Evolutionary conservation across 345 rosid genomes (phyloP), one percentile per base, ranked within the genome.

Genomic region (Salix dunnii): DNA sequence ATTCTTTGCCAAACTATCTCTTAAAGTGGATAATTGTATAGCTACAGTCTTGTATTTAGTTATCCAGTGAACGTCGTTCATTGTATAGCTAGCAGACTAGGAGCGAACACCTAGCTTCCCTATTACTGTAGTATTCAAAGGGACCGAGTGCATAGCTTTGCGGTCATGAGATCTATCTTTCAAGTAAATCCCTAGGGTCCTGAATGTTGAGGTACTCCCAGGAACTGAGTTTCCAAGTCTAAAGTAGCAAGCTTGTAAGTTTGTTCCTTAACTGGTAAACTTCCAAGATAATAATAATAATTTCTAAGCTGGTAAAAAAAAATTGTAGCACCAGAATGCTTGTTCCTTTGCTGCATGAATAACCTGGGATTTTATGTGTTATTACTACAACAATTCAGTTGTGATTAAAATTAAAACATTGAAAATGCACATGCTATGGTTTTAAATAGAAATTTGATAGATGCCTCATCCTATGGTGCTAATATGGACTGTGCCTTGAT

Each of bases 381-480:
- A 28, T 23, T 30, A 6, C 63, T 13, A 49, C 55, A 6, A 9
- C 33, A 25, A 23, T 63, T 14, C 25, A 64, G 42, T 31, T 64
- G 46, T 49, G 30, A 38, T 23, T 28, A n/a, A 66, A 48, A 42
- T 18, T 16, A 6, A 5, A 25, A 1, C 23, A 66, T 51, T 21
- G 61, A 55, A 21, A 55, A 55, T n/a, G 23, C 35, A n/a, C 38
- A 75, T 51, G 62, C 16, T 25, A 8, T 23, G 27, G 51, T 51
- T 14, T 33, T n/a, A 16, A 21, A 74, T 31, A 72, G 46, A 65
- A 74, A 65, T 73, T 62, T 33, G 71, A 48, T 33, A 51, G 25
- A 66, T 36, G 66, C 18, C 17, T 51, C 27, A 64, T 43, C 61
- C 9, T 28, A n/a, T 12, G 1, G 74, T 31, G n/a, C 28, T 46